Evolutionary conservation across 1,284 basidiomycete genomes (phyloP).

Genomic region (Inonotus hispidus): DNA sequence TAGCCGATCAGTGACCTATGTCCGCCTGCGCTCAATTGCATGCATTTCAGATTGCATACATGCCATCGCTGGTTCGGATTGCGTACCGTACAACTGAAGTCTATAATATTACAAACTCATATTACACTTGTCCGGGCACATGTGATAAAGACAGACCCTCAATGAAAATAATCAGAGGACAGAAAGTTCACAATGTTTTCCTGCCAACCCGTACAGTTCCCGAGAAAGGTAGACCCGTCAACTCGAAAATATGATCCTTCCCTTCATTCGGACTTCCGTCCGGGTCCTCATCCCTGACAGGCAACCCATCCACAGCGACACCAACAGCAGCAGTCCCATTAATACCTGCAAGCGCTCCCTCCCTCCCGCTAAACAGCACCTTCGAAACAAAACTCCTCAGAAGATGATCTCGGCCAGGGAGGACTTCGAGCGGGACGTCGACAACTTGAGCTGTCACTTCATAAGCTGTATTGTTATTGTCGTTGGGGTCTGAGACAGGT

Average conservation of each 20-base stretch:
- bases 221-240: constrained; percentile 58
- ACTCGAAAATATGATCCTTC: constrained; percentile 40
- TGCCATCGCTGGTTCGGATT: too few species aligned
- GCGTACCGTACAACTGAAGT: not conserved
- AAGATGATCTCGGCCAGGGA: constrained; percentile 66
- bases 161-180: not conserved
- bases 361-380: constrained; percentile 42
- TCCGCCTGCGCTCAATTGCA: too few species aligned
- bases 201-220: constrained; percentile 63
- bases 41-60: too few species aligned
- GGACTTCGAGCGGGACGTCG: constrained; percentile 67
- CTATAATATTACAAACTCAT: not conserved
- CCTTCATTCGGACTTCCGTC: constrained; percentile 23
- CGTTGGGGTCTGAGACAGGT: constrained; percentile 26
- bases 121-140: not conserved
- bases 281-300: constrained; percentile 35
- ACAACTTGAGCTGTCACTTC: constrained; percentile 56
- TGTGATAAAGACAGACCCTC: not conserved
- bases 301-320: constrained; percentile 55
- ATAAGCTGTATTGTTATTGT: constrained; percentile 30
- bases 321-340: constrained; percentile 58
- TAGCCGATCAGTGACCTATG: not conserved
- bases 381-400: constrained; percentile 71
- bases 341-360: constrained; percentile 66
- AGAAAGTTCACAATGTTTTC: constrained; percentile 29